phyloP scores from a whole-genome alignment of 2,329 filamentous ascomycete genomes.

The Colletotrichum tanaceti region DNA sequence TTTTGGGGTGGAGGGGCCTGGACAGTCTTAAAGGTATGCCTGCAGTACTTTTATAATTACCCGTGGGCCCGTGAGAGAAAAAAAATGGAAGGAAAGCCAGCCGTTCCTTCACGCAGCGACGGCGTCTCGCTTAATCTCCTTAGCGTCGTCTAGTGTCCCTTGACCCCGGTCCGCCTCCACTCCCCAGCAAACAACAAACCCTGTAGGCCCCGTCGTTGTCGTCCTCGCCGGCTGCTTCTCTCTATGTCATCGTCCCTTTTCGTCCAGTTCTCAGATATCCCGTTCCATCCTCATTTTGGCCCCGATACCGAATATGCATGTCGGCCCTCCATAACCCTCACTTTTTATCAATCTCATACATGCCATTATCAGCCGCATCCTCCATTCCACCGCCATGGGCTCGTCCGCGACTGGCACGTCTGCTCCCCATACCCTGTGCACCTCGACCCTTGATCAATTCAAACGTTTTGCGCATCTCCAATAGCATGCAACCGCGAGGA shows the following conservation, averaged over 20 bases:
- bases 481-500: background rate
- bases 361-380: background rate
- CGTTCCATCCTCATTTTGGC: conserved; percentile 1
- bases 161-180: conserved; percentile 37
- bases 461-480: background rate
- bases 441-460: background rate
- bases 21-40: conserved; percentile 41
- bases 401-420: background rate
- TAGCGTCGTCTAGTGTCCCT: conserved; percentile 39
- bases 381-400: background rate
- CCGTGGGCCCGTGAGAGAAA: conserved; percentile 41
- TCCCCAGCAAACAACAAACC: conserved; percentile 40
- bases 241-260: conserved; percentile 29
- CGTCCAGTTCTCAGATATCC: conserved; percentile 11
- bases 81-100: conserved; percentile 41
- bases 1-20: conserved; percentile 41
- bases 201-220: conserved; percentile 26
- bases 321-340: background rate
- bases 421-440: background rate
- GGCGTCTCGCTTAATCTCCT: conserved; percentile 41
- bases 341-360: background rate
- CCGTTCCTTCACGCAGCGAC: conserved; percentile 41
- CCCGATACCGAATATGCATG: background rate
- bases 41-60: conserved; percentile 42
- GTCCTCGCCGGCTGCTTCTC: conserved; percentile 18